Base-by-base conservation (phyloP, 140 eudicot genomes). In the Cichorium intybus region DNA sequence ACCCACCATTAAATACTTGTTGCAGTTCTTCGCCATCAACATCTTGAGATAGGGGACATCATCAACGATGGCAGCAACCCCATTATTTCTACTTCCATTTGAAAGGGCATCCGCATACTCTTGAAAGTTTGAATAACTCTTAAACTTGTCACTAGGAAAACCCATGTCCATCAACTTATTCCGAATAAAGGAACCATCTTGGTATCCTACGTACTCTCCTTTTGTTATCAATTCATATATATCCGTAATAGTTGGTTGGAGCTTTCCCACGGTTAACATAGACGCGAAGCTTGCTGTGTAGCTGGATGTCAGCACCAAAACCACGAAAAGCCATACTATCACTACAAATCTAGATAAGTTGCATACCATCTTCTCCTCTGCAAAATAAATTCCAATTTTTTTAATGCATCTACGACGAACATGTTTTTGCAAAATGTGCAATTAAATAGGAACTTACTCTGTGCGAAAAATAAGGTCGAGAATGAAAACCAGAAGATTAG, bases 251-350 rank as follows among this genome's bases (percentile, higher is more conserved):
- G 75, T 63, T 16, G 87, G 80, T 58, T 41, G 51, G 10, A 77
- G 77, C 58, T 60, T 77, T 24, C 68, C 68, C 0, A 64, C 75
- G 0, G 83, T 81, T 50, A 81, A 39, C 60, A 68, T 55, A 31
- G 87, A 72, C 8, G 87, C 46, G 57, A 81, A 65, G 67, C 73
- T 82, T 14, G 88, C 88, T 18, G 88, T 82, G 60, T 79, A 78
- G 60, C 67, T 78, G 22, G 81, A 71, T 33, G 46, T 66, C 4
- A 78, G 39, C 23, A 82, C 34, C 20, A 72, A 75, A 10, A 72
- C 79, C 59, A 78, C 81, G 10, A 78, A 70, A 11, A 79, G 33
- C 87, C 87, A 82, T 7, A 76, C 54, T 24, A 78, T 73, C 24
- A 78, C 45, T 23, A 78, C 76, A 15, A 82, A 31, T 17, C 79